Evolutionary conservation across 805 yeast species (phyloP).

Genomic region (Metschnikowia aberdeeniae): DNA sequence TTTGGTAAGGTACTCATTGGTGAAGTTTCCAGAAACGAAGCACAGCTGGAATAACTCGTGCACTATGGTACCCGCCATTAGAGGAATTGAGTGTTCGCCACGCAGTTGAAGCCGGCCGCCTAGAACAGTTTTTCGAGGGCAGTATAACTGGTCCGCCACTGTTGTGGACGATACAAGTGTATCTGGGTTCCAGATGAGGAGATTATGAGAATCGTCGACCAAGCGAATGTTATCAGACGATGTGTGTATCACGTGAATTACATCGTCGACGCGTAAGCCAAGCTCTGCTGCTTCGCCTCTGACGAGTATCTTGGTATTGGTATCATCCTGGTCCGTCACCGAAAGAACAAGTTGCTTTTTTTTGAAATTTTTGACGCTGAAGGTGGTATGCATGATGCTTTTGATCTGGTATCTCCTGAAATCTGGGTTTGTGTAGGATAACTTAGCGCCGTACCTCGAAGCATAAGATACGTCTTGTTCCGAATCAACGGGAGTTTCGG

Average conservation of each 20-base stretch:
- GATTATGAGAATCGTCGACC: conserved; percentile 53
- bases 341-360: conserved; percentile 52
- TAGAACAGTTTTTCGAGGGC: conserved; percentile 69
- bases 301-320: conserved; percentile 42
- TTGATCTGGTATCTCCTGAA: conserved; percentile 48
- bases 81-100: conserved; percentile 58
- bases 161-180: conserved; percentile 74
- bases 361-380: conserved; percentile 23
- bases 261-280: conserved; percentile 47
- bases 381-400: conserved; percentile 27
- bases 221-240: conserved; percentile 34
- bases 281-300: conserved; percentile 60
- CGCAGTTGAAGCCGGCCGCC: conserved; percentile 53
- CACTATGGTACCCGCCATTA: conserved; percentile 77
- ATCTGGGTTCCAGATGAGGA: conserved; percentile 85
- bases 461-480: not conserved
- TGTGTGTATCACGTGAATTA: conserved; percentile 58
- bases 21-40: conserved; percentile 35
- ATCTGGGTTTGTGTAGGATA: conserved; percentile 44
- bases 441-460: conserved; percentile 22
- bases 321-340: conserved; percentile 40
- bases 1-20: conserved; percentile 34
- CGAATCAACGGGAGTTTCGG: not conserved
- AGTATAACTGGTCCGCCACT: conserved; percentile 69
- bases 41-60: conserved; percentile 73